phyloP scores from a whole-genome alignment of 2,329 filamentous ascomycete genomes.

The Exserohilum turcica region DNA sequence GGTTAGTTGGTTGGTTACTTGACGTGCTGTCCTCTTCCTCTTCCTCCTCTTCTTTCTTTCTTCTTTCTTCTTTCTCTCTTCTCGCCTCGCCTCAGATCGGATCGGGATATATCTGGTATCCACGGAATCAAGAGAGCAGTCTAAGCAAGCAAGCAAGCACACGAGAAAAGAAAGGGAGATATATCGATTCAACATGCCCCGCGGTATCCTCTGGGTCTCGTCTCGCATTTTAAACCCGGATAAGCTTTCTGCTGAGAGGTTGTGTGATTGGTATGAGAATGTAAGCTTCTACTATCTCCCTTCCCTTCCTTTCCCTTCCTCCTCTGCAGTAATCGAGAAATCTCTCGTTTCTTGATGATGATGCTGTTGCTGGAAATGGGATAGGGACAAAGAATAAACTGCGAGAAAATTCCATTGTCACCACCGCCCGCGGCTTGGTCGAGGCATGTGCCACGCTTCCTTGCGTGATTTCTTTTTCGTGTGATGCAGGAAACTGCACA shows the following conservation, averaged over 20 bases:
- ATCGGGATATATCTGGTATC: not conserved
- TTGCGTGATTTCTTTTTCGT: not conserved
- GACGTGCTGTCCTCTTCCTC: too few species aligned
- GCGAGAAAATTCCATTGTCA: constrained; percentile 10
- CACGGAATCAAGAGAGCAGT: too few species aligned
- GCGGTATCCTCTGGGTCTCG: constrained; percentile 37
- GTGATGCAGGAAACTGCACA: not conserved
- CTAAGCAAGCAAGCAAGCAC: too few species aligned
- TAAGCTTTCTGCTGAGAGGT: constrained; percentile 15
- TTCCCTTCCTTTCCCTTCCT: not conserved
- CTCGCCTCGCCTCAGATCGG: too few species aligned
- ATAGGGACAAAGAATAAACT: too few species aligned
- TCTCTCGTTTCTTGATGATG: too few species aligned
- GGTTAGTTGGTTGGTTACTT: too few species aligned
- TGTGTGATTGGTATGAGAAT: constrained; percentile 40
- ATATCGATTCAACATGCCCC: constrained; percentile 16
- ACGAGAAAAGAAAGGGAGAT: not conserved
- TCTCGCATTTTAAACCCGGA: constrained; percentile 20
- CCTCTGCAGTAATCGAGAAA: too few species aligned
- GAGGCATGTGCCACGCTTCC: constrained; percentile 6
- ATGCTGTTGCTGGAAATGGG: too few species aligned
- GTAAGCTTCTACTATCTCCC: not conserved
- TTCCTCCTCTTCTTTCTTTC: too few species aligned
- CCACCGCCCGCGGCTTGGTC: constrained; percentile 11
- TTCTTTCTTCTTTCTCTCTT: not conserved